A percentile compares a stretch with the other conserved stretches of the same genome.
Conservation (phyloP, 306 rosid species). For the Quercus rubra region DNA sequence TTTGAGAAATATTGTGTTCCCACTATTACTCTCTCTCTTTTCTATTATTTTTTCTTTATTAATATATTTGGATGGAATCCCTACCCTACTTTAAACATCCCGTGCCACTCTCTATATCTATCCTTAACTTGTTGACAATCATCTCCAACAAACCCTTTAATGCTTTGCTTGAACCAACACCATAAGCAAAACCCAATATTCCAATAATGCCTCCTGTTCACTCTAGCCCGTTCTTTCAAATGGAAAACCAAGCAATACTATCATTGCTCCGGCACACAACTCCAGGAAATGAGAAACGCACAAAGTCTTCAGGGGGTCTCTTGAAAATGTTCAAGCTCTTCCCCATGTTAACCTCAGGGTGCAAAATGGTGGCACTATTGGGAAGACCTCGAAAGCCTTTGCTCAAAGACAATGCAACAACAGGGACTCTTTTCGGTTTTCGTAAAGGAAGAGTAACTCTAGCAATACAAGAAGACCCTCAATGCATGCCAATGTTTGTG, state of each 20-base stretch:
- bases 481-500: conserved; percentile 73
- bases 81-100: neutral
- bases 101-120: conserved; percentile 5
- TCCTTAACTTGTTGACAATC: conserved; percentile 16
- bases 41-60: too few relatives aligned
- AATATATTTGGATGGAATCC: neutral
- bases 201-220: conserved; percentile 62
- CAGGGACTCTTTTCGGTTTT: conserved; percentile 84
- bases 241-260: conserved; percentile 72
- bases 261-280: conserved; percentile 52
- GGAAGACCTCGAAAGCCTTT: conserved; percentile 77
- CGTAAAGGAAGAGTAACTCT: conserved; percentile 81
- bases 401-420: conserved; percentile 79
- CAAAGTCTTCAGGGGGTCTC: conserved; percentile 55
- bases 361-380: conserved; percentile 88
- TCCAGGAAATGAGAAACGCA: conserved; percentile 28
- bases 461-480: conserved; percentile 92
- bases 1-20: too few relatives aligned
- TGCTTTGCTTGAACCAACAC: conserved; percentile 7
- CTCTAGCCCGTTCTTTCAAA: conserved; percentile 66
- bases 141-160: conserved; percentile 9
- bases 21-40: too few relatives aligned
- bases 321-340: conserved; percentile 73
- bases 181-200: neutral
- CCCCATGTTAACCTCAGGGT: conserved; percentile 88